Evolutionary conservation across 305 asterid genomes (phyloP), one percentile per base, ranked within the genome.

Genomic region (Fraxinus dipetala): DNA sequence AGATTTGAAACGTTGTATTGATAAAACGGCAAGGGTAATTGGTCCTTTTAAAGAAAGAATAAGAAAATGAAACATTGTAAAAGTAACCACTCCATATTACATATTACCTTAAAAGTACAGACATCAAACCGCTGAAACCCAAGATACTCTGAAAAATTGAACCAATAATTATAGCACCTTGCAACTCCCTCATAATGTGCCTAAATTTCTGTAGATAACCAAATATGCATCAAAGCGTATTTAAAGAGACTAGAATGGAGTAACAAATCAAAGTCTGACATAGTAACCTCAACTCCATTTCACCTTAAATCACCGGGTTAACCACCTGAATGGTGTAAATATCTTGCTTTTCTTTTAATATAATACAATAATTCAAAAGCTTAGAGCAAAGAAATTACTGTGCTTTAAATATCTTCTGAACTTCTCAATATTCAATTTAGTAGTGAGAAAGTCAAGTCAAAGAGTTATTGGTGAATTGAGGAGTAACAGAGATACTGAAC

Each of bases 51-150:
- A 80, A 73, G 56, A 77, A 61, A 61, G 63, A 81, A 65, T 28
- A 80, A 75, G 83, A 76, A 75, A 10, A 77, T 74, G 14, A 10
- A 34, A 73, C 7, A 30, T 83, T 31, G 38, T 65, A 24, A 80
- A 80, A 80, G 54, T 72, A 82, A 34, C 35, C 45, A 63, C 73
- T 81, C 31, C 36, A 36, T 36, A 63, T 75, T 81, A 65, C 77
- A 86, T 67, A 79, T 78, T 87, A 94, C 99, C 98, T 91, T 80
- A 96, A 86, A 75, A 96, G 48, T 69, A 91, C 85, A 86, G 98
- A 90, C 94, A 96, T 89, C 86, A 96, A 85, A 59, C 99, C 99
- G 88, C 94, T 96, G 92, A 90, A 96, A 75, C 99, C 99, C 89
- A 96, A 87, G 36, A 89, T 76, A 81, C 97, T 87, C 87, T 96